Conservation (phyloP, 805 yeast genomes). For the Sungouiozyma ichnusensis region DNA sequence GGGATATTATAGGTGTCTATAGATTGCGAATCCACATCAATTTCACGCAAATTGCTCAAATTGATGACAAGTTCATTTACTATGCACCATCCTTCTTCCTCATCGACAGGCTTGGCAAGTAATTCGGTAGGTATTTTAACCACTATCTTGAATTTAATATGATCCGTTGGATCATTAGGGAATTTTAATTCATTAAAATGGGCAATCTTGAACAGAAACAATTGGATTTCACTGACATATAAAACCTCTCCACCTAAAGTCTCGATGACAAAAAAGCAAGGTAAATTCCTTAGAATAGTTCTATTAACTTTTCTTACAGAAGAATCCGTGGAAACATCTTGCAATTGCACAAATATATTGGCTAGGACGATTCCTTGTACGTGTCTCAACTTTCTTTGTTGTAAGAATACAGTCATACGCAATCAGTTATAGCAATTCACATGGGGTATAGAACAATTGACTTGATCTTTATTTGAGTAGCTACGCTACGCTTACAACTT, state of each 20-base stretch:
- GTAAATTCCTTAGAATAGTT: constrained; percentile 2
- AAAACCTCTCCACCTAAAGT: constrained; percentile 11
- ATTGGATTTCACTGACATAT: constrained; percentile 23
- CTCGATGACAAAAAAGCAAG: constrained; percentile 19
- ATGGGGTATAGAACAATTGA: too few species aligned
- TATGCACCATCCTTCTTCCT: constrained; percentile 11
- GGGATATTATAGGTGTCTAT: constrained; percentile 12
- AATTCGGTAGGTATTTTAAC: constrained; percentile 13
- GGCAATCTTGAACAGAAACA: constrained; percentile 7
- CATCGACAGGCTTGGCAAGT: not conserved
- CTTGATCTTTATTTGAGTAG: too few species aligned
- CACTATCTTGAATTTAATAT: constrained; percentile 12
- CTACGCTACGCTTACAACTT: too few species aligned
- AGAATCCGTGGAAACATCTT: not conserved
- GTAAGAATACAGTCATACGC: constrained; percentile 10
- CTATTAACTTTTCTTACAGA: not conserved
- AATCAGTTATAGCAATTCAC: not conserved
- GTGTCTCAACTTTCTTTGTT: constrained; percentile 20
- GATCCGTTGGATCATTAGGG: constrained; percentile 8
- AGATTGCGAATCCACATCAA: constrained; percentile 6
- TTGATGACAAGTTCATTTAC: constrained; percentile 9
- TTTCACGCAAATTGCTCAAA: constrained; percentile 10
- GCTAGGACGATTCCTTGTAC: constrained; percentile 15
- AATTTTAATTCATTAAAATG: constrained; percentile 21
- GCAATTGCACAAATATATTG: constrained; percentile 9